Evolutionary conservation across 2,329 filamentous ascomycete species (phyloP), one percentile per base, ranked within the genome.

Genomic region (Apiospora marii): DNA sequence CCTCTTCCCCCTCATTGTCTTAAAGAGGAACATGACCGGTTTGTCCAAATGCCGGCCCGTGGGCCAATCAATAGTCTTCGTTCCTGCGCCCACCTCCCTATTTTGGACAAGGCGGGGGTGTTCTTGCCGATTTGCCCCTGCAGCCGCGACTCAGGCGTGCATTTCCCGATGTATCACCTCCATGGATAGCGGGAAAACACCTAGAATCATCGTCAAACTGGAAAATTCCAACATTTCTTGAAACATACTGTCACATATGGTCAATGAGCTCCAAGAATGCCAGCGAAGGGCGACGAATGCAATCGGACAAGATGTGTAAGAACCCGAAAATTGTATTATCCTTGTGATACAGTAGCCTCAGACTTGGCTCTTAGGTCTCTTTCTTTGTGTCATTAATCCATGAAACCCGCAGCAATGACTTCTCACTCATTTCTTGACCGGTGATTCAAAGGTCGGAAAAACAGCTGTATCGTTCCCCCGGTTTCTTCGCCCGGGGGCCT

Each of bases 1-100:
- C 49, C 49, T 27, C 16, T 12, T 22, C 30, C 53, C 51, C 53
- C 53, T 61, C 53, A 61, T 22, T 37, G 53, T 61, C 53, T 61
- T 27, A 37, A 64, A 64, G 34, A 41, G 37, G 37, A 41, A 41
- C 58, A 37, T 13, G 34, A 22, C 34, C 34, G 58, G 58, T 64
- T 41, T n/a, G 58, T 41, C 8, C 34, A n/a, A 41, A 37, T 41
- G 58, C 16, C 34, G 58, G 30, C 30, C 58, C 10, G 8, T 12
- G 10, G 22, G 22, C 58, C 58, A 64, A 64, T 64, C 58, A 64
- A 64, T 41, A 34, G n/a, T 37, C 58, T n/a, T n/a, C 58, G 41
- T 64, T 41, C 19, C 58, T 13, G 58, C 58, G 58, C 34, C 58
- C 58, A 64, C 58, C 58, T 64, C 58, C 58, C 58, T 41, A 22